Base-by-base conservation (phyloP, 495 filamentous ascomycete genomes). In the Bacidia gigantensis region DNA sequence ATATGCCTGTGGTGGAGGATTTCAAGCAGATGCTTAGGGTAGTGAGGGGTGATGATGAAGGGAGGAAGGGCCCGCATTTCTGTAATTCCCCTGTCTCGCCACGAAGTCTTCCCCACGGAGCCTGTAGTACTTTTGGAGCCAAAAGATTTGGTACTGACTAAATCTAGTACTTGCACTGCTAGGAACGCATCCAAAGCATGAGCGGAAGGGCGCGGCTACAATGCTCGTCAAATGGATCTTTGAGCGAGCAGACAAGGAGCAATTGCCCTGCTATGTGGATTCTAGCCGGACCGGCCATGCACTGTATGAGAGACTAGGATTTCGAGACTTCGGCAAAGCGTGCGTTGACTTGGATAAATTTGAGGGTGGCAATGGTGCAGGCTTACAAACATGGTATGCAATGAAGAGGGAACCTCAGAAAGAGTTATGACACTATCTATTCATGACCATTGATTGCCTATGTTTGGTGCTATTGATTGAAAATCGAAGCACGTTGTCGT, bases 261-360 rank as follows among this genome's bases (percentile, higher is more conserved):
- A 69, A 0, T 51, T 64, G 41, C 66, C 69, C 44, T 57, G 70
- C 11, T 83, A 72, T 61, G 57, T 81, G 2, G 76, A 80, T 54
- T 70, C 72, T 0, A 76, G 73, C 44, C 66, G 63, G 9, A 67
- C 65, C 10, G 74, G 76, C 3, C 61, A 62, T 45, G 63, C 63
- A 9, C 22, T 83, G 7, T 83, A 80, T 66, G 55, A 70, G 52
- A 69, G 68, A 54, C 56, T 69, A 53, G 78, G 79, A 9, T 80
- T 74, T 61, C 53, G 61, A 51, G 57, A 63, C n/a, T 50, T 72
- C 10, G 71, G 73, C 25, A 61, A 58, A 12, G 38, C 69, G 5
- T 26, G 40, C 7, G 46, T 69, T 32, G 64, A 69, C 53, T 58
- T 60, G 20, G 44, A 17, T 1, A 35, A 49, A 54, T 71, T 50